phyloP scores from a whole-genome alignment of 139 green algal species.

The Zygnema cylindricum region DNA sequence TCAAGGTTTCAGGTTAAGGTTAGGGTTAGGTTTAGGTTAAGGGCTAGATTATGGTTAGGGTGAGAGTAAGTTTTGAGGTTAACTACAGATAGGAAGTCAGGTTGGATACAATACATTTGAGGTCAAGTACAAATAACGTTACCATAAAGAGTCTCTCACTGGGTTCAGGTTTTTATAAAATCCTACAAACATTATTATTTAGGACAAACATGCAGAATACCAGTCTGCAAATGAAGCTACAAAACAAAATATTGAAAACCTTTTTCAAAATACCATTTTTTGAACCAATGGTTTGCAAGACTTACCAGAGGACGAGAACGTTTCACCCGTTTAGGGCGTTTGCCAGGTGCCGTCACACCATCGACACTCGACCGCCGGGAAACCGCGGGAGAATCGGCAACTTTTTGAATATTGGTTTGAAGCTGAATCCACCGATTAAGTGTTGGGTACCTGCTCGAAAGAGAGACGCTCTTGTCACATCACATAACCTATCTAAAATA shows the following conservation, averaged over 20 bases:
- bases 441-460: slow-evolving; percentile 1
- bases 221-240: background rate
- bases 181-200: background rate
- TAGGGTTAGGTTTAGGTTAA: background rate
- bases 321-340: background rate
- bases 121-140: too few species aligned
- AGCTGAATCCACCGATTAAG: slow-evolving; percentile 19
- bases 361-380: slow-evolving; percentile 1
- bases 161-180: background rate
- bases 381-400: background rate
- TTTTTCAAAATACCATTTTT: background rate
- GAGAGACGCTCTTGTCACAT: too few species aligned
- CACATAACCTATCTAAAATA: too few species aligned
- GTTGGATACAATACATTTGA: background rate
- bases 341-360: background rate
- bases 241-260: background rate
- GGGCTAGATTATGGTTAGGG: background rate
- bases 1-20: background rate
- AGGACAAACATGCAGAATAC: background rate
- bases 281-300: too few species aligned
- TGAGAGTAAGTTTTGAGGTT: background rate
- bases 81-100: background rate
- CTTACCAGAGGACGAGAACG: background rate
- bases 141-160: background rate
- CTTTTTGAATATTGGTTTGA: slow-evolving; percentile 9